These are phyloP conservation scores for Calonectria leucothoes DNA, from an alignment of 2,329 filamentous ascomycete genomes.

Conservation along the genomic window DNA sequence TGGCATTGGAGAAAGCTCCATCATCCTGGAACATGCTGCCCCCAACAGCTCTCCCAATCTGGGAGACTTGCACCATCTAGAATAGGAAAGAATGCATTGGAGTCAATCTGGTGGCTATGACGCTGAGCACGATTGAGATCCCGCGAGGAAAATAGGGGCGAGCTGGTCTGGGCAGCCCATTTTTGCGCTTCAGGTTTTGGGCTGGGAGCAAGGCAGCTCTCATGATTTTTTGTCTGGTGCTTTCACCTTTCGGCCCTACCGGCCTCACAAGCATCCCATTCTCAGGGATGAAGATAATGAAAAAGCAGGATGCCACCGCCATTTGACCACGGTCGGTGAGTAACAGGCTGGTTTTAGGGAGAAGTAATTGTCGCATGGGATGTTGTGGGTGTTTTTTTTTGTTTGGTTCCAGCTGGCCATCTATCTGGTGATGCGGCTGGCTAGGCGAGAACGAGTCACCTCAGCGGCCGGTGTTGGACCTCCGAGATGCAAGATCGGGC, in stretches of 20 bases:
- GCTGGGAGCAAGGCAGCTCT: constrained; percentile 1
- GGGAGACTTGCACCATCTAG: background rate
- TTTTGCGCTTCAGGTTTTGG: constrained; percentile 11
- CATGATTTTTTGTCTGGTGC: constrained; percentile 21
- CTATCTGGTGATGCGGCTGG: constrained; percentile 14
- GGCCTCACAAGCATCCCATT: constrained; percentile 15
- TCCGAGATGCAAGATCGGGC: constrained; percentile 6
- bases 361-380: constrained; percentile 18
- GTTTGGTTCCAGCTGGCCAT: constrained; percentile 3
- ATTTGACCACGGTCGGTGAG: constrained; percentile 10
- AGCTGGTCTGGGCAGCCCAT: background rate
- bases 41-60: background rate
- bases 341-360: background rate
- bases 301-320: background rate
- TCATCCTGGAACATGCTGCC: constrained; percentile 2
- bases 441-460: constrained; percentile 16
- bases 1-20: constrained; percentile 11
- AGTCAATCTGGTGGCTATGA: constrained; percentile 2
- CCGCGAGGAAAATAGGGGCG: constrained; percentile 10
- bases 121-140: background rate
- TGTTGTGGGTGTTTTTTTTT: background rate
- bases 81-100: background rate
- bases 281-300: constrained; percentile 12
- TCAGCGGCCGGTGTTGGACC: constrained; percentile 9
- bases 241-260: constrained; percentile 15